Evolutionary conservation across 2,329 filamentous ascomycete genomes (phyloP).

Genomic region (Talaromyces rugulosus): DNA sequence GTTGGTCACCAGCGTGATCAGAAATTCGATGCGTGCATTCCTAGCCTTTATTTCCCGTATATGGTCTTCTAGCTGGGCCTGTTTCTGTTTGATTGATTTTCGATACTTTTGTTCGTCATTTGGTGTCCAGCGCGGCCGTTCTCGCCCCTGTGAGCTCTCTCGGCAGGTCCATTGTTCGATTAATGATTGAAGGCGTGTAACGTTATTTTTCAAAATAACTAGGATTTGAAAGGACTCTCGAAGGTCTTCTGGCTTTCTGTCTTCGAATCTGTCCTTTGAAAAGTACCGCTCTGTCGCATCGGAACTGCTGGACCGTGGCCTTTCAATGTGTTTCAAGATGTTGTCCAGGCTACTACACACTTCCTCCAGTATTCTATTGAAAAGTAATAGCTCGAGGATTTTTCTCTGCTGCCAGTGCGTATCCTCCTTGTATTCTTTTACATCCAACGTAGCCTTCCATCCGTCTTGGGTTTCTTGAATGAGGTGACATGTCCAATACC

Average conservation of each 20-base stretch:
- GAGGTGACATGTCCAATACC: slow-evolving; percentile 30
- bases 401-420: slow-evolving; percentile 24
- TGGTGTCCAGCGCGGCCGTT: slow-evolving; percentile 28
- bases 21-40: slow-evolving; percentile 13
- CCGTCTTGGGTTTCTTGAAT: slow-evolving; percentile 15
- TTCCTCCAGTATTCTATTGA: slow-evolving; percentile 18
- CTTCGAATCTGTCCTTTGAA: slow-evolving; percentile 13
- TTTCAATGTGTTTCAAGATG: slow-evolving; percentile 3
- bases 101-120: slow-evolving; percentile 29
- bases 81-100: slow-evolving; percentile 16
- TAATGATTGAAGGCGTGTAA: slow-evolving; percentile 11
- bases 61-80: slow-evolving; percentile 11
- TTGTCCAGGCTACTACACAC: slow-evolving; percentile 12
- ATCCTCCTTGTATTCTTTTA: not conserved
- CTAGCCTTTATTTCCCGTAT: slow-evolving; percentile 10
- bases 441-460: not conserved
- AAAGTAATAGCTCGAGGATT: slow-evolving; percentile 24
- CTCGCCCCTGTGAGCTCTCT: slow-evolving; percentile 22
- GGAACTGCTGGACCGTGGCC: not conserved
- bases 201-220: slow-evolving; percentile 14
- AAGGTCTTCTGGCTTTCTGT: slow-evolving; percentile 17
- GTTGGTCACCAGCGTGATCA: slow-evolving; percentile 15
- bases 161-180: slow-evolving; percentile 23
- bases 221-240: slow-evolving; percentile 19
- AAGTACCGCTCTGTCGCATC: slow-evolving; percentile 14